Conservation (phyloP, 2,329 filamentous ascomycete genomes). For the Coniochaeta ligniaria region DNA sequence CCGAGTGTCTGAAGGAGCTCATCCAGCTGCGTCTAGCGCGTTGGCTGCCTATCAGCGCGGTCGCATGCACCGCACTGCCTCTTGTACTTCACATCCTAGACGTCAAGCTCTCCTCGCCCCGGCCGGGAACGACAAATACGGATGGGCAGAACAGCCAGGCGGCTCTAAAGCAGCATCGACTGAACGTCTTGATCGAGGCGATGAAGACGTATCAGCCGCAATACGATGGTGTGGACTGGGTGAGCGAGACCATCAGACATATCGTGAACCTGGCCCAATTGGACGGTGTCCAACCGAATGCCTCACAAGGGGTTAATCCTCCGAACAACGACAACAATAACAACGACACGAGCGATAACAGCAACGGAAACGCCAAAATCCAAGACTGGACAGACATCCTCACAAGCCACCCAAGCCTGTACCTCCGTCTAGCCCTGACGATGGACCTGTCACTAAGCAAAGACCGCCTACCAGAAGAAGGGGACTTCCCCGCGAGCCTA, state of each 20-base stretch:
- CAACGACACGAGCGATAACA: slow-evolving; percentile 6
- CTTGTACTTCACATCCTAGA: slow-evolving; percentile 29
- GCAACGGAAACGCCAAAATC: slow-evolving; percentile 17
- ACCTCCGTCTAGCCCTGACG: slow-evolving; percentile 33
- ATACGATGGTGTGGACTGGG: slow-evolving; percentile 37
- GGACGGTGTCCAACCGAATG: slow-evolving; percentile 15
- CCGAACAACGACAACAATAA: neutral
- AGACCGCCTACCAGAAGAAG: slow-evolving; percentile 29
- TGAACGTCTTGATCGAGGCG: slow-evolving; percentile 35
- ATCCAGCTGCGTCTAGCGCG: slow-evolving; percentile 35
- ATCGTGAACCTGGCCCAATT: slow-evolving; percentile 33
- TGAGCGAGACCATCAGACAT: slow-evolving; percentile 34
- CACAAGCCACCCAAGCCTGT: slow-evolving; percentile 29
- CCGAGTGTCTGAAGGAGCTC: slow-evolving; percentile 38
- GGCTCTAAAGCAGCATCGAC: slow-evolving; percentile 32
- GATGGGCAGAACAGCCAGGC: slow-evolving; percentile 23
- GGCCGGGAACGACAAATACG: slow-evolving; percentile 12
- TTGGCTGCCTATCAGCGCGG: slow-evolving; percentile 40
- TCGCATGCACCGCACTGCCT: slow-evolving; percentile 27
- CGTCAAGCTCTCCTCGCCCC: slow-evolving; percentile 23
- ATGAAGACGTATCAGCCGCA: slow-evolving; percentile 38
- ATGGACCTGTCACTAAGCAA: slow-evolving; percentile 36
- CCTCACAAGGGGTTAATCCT: neutral
- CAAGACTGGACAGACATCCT: slow-evolving; percentile 35
- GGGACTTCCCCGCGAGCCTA: slow-evolving; percentile 31